Evolutionary conservation across 495 filamentous ascomycete genomes (phyloP).

Genomic region (Aspergillus bertholletiae): DNA sequence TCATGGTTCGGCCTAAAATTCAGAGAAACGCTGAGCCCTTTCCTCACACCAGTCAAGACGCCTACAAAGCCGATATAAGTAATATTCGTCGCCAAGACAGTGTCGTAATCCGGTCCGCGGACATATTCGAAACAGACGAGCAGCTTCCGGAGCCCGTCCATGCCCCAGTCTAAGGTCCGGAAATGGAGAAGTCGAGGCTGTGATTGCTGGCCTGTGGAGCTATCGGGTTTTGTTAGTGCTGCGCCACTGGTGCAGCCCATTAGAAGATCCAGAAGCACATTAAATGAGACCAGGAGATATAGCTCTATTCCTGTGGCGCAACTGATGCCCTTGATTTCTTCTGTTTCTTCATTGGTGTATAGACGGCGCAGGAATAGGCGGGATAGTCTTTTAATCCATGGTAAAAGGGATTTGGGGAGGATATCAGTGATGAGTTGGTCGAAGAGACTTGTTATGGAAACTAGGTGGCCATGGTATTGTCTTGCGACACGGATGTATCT

Average conservation of each 20-base stretch:
- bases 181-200: conserved; percentile 56
- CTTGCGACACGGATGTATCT: conserved; percentile 50
- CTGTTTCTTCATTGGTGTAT: conserved; percentile 54
- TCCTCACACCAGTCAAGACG: conserved; percentile 56
- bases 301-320: conserved; percentile 49
- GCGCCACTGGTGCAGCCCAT: conserved; percentile 67
- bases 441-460: conserved; percentile 43
- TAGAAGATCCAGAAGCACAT: conserved; percentile 59
- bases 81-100: conserved; percentile 54
- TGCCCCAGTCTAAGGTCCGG: conserved; percentile 65
- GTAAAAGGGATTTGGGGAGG: conserved; percentile 20
- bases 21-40: conserved; percentile 55
- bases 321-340: conserved; percentile 58
- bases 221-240: conserved; percentile 14
- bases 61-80: conserved; percentile 65
- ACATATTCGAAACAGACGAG: conserved; percentile 59
- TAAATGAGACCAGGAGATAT: conserved; percentile 58
- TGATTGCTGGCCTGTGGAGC: conserved; percentile 12
- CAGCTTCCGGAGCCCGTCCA: conserved; percentile 54
- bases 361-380: conserved; percentile 45
- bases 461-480: conserved; percentile 40
- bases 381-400: conserved; percentile 33
- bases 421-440: conserved; percentile 35
- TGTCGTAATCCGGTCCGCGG: conserved; percentile 19
- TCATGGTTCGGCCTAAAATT: conserved; percentile 62